A percentile compares a stretch with the other conserved stretches of the same genome.
Evolutionary conservation across 1,284 basidiomycete species (phyloP).

Genomic region (Acaromyces ingoldii): DNA sequence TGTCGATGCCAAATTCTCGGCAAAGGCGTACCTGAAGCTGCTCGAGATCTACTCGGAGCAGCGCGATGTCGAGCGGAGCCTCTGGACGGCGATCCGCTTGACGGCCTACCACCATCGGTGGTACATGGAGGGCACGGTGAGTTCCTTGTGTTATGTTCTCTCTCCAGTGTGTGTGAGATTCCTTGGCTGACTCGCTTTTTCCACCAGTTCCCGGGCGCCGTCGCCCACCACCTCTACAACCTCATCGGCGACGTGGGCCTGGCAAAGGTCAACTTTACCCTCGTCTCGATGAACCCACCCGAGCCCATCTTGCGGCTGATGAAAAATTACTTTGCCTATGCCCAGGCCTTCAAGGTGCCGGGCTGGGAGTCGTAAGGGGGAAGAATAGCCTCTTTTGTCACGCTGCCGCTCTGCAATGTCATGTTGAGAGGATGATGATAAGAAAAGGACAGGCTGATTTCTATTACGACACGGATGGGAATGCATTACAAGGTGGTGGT

Average conservation of each 20-base stretch:
- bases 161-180: slow-evolving; percentile 6
- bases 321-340: slow-evolving; percentile 18
- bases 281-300: slow-evolving; percentile 70
- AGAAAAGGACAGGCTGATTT: background rate
- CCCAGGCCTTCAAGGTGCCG: slow-evolving; percentile 16
- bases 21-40: slow-evolving; percentile 85
- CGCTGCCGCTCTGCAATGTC: too few species aligned
- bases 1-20: slow-evolving; percentile 79
- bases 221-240: slow-evolving; percentile 84
- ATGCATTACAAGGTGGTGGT: too few species aligned
- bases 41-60: slow-evolving; percentile 93
- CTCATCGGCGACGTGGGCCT: slow-evolving; percentile 89
- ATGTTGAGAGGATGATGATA: too few species aligned
- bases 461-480: too few species aligned
- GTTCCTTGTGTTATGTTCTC: too few species aligned
- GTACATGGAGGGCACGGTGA: slow-evolving; percentile 6
- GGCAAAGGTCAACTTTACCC: slow-evolving; percentile 85
- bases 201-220: slow-evolving; percentile 84
- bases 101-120: slow-evolving; percentile 77
- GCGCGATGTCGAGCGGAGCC: slow-evolving; percentile 78
- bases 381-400: too few species aligned
- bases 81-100: slow-evolving; percentile 86
- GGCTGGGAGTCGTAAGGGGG: slow-evolving; percentile 2
- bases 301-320: slow-evolving; percentile 31
- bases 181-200: too few species aligned